Evolutionary conservation across 2,329 filamentous ascomycete genomes (phyloP).

Genomic region (Acrodontium crateriforme): DNA sequence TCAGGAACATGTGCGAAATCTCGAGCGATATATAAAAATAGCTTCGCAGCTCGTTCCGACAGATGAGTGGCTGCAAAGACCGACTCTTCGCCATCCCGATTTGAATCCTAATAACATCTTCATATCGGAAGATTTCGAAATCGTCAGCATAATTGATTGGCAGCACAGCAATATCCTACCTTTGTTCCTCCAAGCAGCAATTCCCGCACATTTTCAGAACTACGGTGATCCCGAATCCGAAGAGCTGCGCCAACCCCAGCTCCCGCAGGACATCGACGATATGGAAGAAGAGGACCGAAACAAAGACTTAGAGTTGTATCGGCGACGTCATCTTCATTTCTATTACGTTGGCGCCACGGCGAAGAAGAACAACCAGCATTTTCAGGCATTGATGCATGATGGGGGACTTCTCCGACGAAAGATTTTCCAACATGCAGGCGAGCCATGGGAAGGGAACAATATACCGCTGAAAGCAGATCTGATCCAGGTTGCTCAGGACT

Average conservation of each 20-base stretch:
- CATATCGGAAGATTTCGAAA: slow-evolving; percentile 19
- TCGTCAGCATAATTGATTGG: slow-evolving; percentile 15
- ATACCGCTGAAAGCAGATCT: slow-evolving; percentile 13
- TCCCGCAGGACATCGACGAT: slow-evolving; percentile 7
- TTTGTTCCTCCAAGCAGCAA: slow-evolving; percentile 7
- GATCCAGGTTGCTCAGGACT: slow-evolving; percentile 5
- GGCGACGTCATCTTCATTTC: slow-evolving; percentile 13
- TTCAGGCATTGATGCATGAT: slow-evolving; percentile 8
- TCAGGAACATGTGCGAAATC: slow-evolving; percentile 13
- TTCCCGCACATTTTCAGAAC: slow-evolving; percentile 27
- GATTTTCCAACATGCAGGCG: slow-evolving; percentile 9
- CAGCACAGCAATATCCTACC: slow-evolving; percentile 7
- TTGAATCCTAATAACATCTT: slow-evolving; percentile 23
- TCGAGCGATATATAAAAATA: slow-evolving; percentile 18
- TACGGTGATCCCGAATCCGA: slow-evolving; percentile 20
- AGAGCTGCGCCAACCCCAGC: slow-evolving; percentile 7
- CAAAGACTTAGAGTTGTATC: slow-evolving; percentile 9
- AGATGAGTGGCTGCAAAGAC: slow-evolving; percentile 5
- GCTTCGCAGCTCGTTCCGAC: slow-evolving; percentile 15
- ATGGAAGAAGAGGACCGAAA: slow-evolving; percentile 7
- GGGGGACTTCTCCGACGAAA: slow-evolving; percentile 8
- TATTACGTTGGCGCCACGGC: slow-evolving; percentile 12
- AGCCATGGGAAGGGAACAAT: slow-evolving; percentile 16
- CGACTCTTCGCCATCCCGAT: slow-evolving; percentile 9
- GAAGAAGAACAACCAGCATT: slow-evolving; percentile 7